A percentile compares a stretch with the other conserved stretches of the same genome.
Evolutionary conservation across 2,329 filamentous ascomycete genomes (phyloP).

Genomic region (Pseudophaeomoniella oleicola): DNA sequence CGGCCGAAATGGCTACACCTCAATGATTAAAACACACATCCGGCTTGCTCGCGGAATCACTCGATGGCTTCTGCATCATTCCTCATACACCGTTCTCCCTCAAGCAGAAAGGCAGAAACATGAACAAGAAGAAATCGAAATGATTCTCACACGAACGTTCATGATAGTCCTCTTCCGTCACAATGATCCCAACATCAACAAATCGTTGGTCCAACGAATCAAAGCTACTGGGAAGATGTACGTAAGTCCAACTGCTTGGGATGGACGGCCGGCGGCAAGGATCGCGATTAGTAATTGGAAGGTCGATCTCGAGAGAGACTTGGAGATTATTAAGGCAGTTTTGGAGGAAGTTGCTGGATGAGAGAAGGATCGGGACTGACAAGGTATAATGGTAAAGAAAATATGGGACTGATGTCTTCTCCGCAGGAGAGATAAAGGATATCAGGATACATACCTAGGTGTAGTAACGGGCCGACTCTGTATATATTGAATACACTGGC

Average conservation of each 20-base stretch:
- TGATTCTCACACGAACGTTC: slow-evolving; percentile 39
- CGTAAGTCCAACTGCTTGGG: slow-evolving; percentile 69
- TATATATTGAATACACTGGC: too few relatives aligned
- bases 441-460: too few relatives aligned
- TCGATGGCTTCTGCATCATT: slow-evolving; percentile 43
- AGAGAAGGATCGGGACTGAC: too few relatives aligned
- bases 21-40: slow-evolving; percentile 60
- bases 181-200: slow-evolving; percentile 48
- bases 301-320: slow-evolving; percentile 54
- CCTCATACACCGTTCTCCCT: slow-evolving; percentile 54
- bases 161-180: slow-evolving; percentile 70
- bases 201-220: slow-evolving; percentile 52
- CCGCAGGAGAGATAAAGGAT: too few relatives aligned
- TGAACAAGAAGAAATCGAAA: slow-evolving; percentile 23
- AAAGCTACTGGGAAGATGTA: slow-evolving; percentile 64
- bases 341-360: slow-evolving; percentile 41
- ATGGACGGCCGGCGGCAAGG: slow-evolving; percentile 57
- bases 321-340: slow-evolving; percentile 48
- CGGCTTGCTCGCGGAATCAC: slow-evolving; percentile 55
- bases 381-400: too few relatives aligned
- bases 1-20: slow-evolving; percentile 52
- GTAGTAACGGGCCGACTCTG: too few relatives aligned
- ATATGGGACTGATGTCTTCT: too few relatives aligned
- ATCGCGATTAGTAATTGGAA: slow-evolving; percentile 80
- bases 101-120: too few relatives aligned